Percentiles rank a stretch among this genome's conserved stretches.
Conservation (phyloP, 352 stramenopile genomes). For the Thalassiosira mediterranea region DNA sequence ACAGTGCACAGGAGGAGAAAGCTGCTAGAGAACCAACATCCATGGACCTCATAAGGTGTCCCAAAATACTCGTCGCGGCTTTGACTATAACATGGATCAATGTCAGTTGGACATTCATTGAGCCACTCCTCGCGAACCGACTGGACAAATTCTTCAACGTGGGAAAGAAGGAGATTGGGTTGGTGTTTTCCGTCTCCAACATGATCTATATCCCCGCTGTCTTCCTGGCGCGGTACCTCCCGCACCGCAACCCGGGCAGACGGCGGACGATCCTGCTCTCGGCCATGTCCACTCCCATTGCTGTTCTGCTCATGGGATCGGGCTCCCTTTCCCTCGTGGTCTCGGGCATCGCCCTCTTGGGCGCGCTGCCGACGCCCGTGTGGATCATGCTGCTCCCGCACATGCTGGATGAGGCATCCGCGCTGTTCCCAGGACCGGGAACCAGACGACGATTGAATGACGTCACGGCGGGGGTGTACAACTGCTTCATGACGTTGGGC, state of each 20-base stretch:
- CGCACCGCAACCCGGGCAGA: constrained; percentile 11
- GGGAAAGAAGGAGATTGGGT: constrained; percentile 39
- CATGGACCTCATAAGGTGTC: constrained; percentile 27
- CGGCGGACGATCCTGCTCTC: constrained; percentile 30
- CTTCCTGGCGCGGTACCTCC: constrained; percentile 40
- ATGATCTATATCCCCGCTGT: constrained; percentile 44
- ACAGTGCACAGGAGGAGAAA: neutral
- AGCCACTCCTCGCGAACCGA: constrained; percentile 43
- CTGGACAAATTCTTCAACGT: constrained; percentile 35
- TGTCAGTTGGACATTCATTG: constrained; percentile 44
- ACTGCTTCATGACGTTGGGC: constrained; percentile 48
- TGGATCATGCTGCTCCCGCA: constrained; percentile 46
- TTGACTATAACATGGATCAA: constrained; percentile 46
- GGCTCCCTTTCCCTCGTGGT: constrained; percentile 27
- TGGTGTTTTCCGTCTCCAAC: constrained; percentile 51
- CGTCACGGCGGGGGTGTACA: constrained; percentile 50
- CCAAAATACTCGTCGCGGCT: constrained; percentile 35
- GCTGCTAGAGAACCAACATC: constrained; percentile 12
- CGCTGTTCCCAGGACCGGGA: constrained; percentile 26
- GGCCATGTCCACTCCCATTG: constrained; percentile 32
- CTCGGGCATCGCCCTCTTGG: constrained; percentile 20
- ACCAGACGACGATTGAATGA: constrained; percentile 35
- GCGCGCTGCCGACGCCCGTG: constrained; percentile 37
- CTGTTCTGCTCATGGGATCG: constrained; percentile 38
- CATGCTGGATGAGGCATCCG: constrained; percentile 46